Evolutionary conservation across 1,284 basidiomycete species (phyloP).

Genomic region (Exobasidium cylindrosporum): DNA sequence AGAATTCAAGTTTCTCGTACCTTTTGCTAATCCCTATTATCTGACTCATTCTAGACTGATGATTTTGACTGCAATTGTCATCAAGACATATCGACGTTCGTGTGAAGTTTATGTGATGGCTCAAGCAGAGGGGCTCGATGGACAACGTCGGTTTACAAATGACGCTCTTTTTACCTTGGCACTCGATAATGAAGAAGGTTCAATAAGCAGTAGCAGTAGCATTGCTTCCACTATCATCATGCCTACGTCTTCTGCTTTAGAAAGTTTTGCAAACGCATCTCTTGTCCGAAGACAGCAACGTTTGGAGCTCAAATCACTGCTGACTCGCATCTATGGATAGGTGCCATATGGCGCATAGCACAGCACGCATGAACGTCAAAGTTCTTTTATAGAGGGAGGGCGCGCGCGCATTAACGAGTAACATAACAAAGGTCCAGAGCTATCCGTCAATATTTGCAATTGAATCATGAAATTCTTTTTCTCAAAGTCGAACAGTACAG

Average conservation of each 20-base stretch:
- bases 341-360: too few relatives aligned
- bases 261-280: constrained; percentile 26
- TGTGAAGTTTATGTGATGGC: constrained; percentile 43
- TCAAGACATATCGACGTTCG: constrained; percentile 30
- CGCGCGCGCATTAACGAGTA: too few relatives aligned
- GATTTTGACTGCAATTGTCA: constrained; percentile 33
- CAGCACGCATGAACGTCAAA: too few relatives aligned
- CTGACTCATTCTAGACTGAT: constrained; percentile 14
- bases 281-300: constrained; percentile 22
- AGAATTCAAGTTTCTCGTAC: too few relatives aligned
- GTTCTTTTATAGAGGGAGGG: too few relatives aligned
- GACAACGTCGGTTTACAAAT: constrained; percentile 33
- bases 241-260: constrained; percentile 27
- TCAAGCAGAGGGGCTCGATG: constrained; percentile 28
- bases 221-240: constrained; percentile 23
- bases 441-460: constrained; percentile 12
- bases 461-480: not conserved
- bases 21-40: not conserved
- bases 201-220: not conserved
- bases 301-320: constrained; percentile 31
- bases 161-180: constrained; percentile 43
- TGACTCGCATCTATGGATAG: constrained; percentile 29
- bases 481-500: too few relatives aligned
- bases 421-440: too few relatives aligned
- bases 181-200: not conserved